Evolutionary conservation across 768 basidiomycete genomes (phyloP).

Genomic region (Multifurca ochricompacta): DNA sequence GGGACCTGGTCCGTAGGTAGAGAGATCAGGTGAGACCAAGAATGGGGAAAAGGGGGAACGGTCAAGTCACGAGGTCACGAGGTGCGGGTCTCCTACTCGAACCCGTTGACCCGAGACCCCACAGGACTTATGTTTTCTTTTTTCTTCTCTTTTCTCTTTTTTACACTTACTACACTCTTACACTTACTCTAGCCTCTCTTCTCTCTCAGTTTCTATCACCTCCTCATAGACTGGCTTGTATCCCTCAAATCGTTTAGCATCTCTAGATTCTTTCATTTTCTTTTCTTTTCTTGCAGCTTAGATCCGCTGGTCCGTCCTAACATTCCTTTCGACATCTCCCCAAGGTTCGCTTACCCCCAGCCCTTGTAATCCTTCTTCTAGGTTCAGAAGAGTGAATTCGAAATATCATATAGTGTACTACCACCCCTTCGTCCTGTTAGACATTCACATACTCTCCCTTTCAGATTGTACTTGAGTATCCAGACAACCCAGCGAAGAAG

Average conservation of each 20-base stretch:
- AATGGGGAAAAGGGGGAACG: slow-evolving; percentile 10
- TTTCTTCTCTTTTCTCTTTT: no score
- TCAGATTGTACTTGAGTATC: slow-evolving; percentile 19
- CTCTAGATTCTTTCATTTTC: slow-evolving; percentile 15
- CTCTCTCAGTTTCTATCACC: slow-evolving; percentile 5
- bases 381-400: slow-evolving; percentile 10
- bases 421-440: neutral
- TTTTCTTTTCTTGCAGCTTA: slow-evolving; percentile 10
- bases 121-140: slow-evolving; percentile 5
- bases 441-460: neutral
- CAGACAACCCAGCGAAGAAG: slow-evolving; percentile 11
- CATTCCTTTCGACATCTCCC: neutral
- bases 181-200: neutral
- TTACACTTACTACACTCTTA: no score
- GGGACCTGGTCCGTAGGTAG: no score
- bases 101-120: slow-evolving; percentile 1
- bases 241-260: neutral
- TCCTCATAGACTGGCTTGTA: slow-evolving; percentile 15
- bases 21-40: slow-evolving; percentile 15
- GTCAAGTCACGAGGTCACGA: slow-evolving; percentile 17
- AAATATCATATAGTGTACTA: slow-evolving; percentile 16
- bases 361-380: neutral
- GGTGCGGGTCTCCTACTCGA: slow-evolving; percentile 9
- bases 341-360: neutral
- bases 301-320: neutral